Conservation (phyloP, 768 basidiomycete genomes). For the Suillus alpinus region DNA sequence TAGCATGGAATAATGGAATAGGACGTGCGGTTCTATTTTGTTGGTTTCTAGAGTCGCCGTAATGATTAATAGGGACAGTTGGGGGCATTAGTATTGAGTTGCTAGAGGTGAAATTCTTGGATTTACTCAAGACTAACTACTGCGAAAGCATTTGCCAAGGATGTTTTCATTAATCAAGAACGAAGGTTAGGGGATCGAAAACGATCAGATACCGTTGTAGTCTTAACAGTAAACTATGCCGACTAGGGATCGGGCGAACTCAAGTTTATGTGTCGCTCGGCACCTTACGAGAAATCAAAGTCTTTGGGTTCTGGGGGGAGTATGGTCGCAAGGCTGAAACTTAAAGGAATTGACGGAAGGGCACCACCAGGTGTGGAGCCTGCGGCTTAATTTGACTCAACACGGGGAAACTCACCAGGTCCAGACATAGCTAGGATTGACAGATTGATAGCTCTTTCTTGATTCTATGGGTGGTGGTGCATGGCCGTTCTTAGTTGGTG, state of each 20-base stretch:
- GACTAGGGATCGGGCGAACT: conserved; percentile 73
- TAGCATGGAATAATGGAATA: conserved; percentile 84
- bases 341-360: conserved; percentile 73
- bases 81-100: conserved; percentile 80
- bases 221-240: conserved; percentile 84
- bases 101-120: conserved; percentile 87
- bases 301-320: conserved; percentile 72
- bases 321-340: conserved; percentile 56
- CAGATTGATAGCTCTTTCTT: conserved; percentile 84
- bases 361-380: conserved; percentile 65
- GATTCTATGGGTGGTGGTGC: conserved; percentile 86
- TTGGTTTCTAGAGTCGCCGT: conserved; percentile 80
- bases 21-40: conserved; percentile 79
- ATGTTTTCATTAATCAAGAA: conserved; percentile 86
- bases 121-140: conserved; percentile 77
- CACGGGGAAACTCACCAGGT: too few species aligned
- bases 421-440: too few species aligned
- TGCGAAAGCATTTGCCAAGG: conserved; percentile 85
- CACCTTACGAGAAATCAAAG: conserved; percentile 87
- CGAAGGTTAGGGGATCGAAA: conserved; percentile 84
- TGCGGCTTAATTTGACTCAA: conserved; percentile 86
- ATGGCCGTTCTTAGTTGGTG: conserved; percentile 86
- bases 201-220: conserved; percentile 82
- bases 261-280: conserved; percentile 68
- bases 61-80: conserved; percentile 83